phyloP scores from a whole-genome alignment of 768 basidiomycete species.

The Exsudoporus frostii region DNA sequence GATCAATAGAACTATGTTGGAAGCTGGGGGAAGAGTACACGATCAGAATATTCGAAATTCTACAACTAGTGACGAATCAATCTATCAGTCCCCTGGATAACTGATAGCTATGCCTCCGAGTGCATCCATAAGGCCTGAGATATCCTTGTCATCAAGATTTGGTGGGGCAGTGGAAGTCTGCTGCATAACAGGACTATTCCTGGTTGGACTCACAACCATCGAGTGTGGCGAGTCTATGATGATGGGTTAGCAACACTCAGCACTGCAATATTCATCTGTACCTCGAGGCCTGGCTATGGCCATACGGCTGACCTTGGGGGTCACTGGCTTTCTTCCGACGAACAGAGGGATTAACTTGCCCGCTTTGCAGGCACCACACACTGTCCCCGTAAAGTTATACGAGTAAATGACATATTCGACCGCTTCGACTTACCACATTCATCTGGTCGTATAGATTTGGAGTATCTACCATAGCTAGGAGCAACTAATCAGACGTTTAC shows the following conservation, averaged over 20 bases:
- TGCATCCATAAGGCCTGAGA: conserved; percentile 9
- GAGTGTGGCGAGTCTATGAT: conserved; percentile 16
- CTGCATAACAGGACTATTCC: neutral
- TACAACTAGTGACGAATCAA: neutral
- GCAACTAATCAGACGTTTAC: conserved; percentile 3
- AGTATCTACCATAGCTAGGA: conserved; percentile 67
- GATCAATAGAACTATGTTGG: neutral
- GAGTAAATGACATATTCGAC: neutral
- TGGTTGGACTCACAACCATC: neutral
- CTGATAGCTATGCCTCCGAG: conserved; percentile 14
- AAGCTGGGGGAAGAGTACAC: neutral
- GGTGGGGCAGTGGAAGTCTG: neutral
- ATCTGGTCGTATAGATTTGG: conserved; percentile 66
- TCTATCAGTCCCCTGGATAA: neutral
- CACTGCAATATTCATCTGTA: conserved; percentile 12
- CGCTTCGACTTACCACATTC: conserved; percentile 50
- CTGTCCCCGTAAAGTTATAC: conserved; percentile 31
- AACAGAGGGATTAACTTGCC: conserved; percentile 62
- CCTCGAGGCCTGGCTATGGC: conserved; percentile 47
- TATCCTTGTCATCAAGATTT: conserved; percentile 1
- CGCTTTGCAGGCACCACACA: conserved; percentile 62
- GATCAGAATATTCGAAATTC: neutral
- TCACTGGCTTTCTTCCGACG: conserved; percentile 33
- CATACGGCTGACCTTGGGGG: conserved; percentile 40
- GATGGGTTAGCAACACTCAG: neutral